phyloP scores from a whole-genome alignment of 805 yeast species.

The Grigorovia yakushimaensis region DNA sequence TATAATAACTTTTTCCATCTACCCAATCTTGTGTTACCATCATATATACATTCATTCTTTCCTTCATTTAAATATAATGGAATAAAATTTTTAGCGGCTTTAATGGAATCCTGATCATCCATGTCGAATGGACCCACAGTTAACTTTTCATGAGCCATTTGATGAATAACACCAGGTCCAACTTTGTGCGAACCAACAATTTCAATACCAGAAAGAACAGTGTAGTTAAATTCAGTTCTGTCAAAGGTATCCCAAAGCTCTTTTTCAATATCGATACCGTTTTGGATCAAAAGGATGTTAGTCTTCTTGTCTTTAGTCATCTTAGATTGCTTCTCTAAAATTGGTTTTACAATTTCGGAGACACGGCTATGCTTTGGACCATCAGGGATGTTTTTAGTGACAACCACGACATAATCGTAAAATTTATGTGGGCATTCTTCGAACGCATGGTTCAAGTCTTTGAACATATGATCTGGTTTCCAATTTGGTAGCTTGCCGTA shows the following conservation, averaged over 20 bases:
- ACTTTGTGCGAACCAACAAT: slow-evolving; percentile 50
- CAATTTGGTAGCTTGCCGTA: slow-evolving; percentile 48
- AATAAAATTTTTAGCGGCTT: slow-evolving; percentile 32
- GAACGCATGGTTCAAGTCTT: slow-evolving; percentile 39
- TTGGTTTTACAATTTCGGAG: slow-evolving; percentile 43
- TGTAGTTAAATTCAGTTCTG: slow-evolving; percentile 24
- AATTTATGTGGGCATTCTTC: slow-evolving; percentile 24
- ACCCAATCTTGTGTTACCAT: slow-evolving; percentile 37
- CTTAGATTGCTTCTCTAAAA: slow-evolving; percentile 32
- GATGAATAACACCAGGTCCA: slow-evolving; percentile 37
- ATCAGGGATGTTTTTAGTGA: slow-evolving; percentile 66
- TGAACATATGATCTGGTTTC: slow-evolving; percentile 47
- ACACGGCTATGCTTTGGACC: slow-evolving; percentile 34
- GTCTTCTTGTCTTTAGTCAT: slow-evolving; percentile 23
- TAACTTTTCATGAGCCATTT: slow-evolving; percentile 42
- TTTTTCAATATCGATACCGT: slow-evolving; percentile 56
- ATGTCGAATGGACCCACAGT: slow-evolving; percentile 43
- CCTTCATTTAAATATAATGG: slow-evolving; percentile 36
- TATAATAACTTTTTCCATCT: slow-evolving; percentile 60
- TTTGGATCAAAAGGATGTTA: slow-evolving; percentile 50
- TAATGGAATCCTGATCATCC: slow-evolving; percentile 23
- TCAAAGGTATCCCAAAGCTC: slow-evolving; percentile 41
- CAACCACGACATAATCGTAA: slow-evolving; percentile 52
- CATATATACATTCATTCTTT: slow-evolving; percentile 32
- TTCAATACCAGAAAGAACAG: slow-evolving; percentile 50